Evolutionary conservation across 805 yeast genomes (phyloP).

Genomic region (Wickerhamiella galacta): DNA sequence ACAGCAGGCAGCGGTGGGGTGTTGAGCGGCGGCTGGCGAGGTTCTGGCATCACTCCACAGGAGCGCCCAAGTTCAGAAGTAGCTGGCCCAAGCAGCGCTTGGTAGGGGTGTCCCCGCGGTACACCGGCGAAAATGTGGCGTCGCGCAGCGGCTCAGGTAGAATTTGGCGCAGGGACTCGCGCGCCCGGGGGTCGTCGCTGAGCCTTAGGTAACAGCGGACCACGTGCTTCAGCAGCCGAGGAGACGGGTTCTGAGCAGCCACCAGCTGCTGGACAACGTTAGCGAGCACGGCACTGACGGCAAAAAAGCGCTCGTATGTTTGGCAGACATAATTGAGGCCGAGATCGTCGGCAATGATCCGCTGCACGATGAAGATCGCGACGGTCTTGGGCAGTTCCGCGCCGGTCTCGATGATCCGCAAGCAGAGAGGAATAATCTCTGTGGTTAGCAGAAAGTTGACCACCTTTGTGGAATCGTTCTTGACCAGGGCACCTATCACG

Average conservation of each 20-base stretch:
- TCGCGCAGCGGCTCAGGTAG: constrained; percentile 79
- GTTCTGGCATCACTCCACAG: too few relatives aligned
- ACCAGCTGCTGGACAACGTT: constrained; percentile 79
- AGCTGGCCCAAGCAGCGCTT: constrained; percentile 76
- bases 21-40: background rate
- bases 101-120: constrained; percentile 78
- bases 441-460: constrained; percentile 84
- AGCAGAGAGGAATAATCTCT: constrained; percentile 87
- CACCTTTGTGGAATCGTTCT: constrained; percentile 90
- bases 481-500: constrained; percentile 91
- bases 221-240: constrained; percentile 78
- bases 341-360: constrained; percentile 77
- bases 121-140: constrained; percentile 61
- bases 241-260: constrained; percentile 44
- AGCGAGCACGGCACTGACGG: constrained; percentile 76
- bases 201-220: constrained; percentile 84
- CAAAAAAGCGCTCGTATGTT: constrained; percentile 84
- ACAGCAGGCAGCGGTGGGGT: constrained; percentile 25
- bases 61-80: constrained; percentile 35
- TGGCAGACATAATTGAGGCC: constrained; percentile 89
- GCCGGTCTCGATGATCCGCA: constrained; percentile 88
- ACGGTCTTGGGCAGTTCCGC: constrained; percentile 90
- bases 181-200: constrained; percentile 78
- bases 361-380: constrained; percentile 89
- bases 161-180: constrained; percentile 66